phyloP scores from a whole-genome alignment of 2,329 filamentous ascomycete species.

The Fusarium annulatum region DNA sequence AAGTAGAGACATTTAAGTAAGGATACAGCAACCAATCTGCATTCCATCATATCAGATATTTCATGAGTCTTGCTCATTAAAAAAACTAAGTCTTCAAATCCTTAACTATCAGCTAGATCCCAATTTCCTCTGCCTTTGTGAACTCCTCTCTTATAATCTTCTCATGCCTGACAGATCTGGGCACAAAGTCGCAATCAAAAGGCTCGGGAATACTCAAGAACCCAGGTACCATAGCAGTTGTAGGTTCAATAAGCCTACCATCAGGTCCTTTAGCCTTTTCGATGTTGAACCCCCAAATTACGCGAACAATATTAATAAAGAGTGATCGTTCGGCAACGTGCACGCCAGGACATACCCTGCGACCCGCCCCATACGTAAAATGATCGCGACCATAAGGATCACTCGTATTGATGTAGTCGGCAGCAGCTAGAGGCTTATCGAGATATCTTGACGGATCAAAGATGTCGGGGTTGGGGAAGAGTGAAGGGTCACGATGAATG shows the following conservation, averaged over 20 bases:
- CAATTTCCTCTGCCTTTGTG: background rate
- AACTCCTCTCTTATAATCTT: background rate
- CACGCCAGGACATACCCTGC: background rate
- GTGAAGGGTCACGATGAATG: background rate
- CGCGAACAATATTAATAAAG: background rate
- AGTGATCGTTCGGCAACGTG: background rate
- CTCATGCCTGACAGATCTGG: background rate
- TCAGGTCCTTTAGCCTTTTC: background rate
- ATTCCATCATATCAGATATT: background rate
- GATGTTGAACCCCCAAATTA: background rate
- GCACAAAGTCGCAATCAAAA: background rate
- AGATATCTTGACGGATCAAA: background rate
- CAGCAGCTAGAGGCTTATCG: background rate
- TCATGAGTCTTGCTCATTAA: background rate
- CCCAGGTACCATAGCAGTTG: background rate
- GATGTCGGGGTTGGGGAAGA: background rate
- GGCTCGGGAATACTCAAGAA: background rate
- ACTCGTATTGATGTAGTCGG: background rate
- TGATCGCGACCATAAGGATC: background rate
- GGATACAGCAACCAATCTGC: background rate
- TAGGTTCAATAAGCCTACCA: background rate
- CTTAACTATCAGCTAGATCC: background rate
- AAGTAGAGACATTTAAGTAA: background rate
- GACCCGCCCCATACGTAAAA: background rate
- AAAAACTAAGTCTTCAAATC: background rate